Conservation (phyloP, 2,329 filamentous ascomycete species). For the Sarocladium brachiariae region DNA sequence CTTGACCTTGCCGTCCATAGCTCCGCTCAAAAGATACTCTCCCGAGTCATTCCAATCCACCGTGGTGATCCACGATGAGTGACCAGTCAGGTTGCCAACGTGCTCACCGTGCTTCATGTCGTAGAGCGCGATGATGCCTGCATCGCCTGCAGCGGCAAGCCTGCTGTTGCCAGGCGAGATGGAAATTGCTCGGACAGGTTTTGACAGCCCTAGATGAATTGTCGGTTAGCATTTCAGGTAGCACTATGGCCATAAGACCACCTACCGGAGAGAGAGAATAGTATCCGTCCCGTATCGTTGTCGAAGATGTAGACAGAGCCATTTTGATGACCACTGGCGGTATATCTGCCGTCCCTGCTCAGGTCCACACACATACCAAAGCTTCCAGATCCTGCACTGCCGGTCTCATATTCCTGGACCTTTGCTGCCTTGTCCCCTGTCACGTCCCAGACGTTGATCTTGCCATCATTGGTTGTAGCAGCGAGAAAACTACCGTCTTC, state of each 20-base stretch:
- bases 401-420: conserved; percentile 79
- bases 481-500: conserved; percentile 78
- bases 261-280: conserved; percentile 74
- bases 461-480: conserved; percentile 80
- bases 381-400: conserved; percentile 62
- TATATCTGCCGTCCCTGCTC: conserved; percentile 71
- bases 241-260: conserved; percentile 17
- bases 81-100: conserved; percentile 73
- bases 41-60: conserved; percentile 92
- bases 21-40: conserved; percentile 81
- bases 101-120: conserved; percentile 90
- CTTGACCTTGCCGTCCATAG: conserved; percentile 90
- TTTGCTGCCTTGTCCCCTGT: conserved; percentile 49
- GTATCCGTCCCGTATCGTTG: conserved; percentile 77
- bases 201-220: conserved; percentile 60
- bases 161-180: conserved; percentile 84
- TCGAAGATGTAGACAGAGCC: conserved; percentile 92
- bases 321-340: conserved; percentile 88
- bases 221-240: conserved; percentile 12
- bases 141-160: conserved; percentile 84
- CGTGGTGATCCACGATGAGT: conserved; percentile 81
- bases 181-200: conserved; percentile 75
- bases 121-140: conserved; percentile 82
- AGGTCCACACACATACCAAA: conserved; percentile 88
- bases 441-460: conserved; percentile 83